Evolutionary conservation across 495 filamentous ascomycete genomes (phyloP).

Genomic region (Podospora appendiculata): DNA sequence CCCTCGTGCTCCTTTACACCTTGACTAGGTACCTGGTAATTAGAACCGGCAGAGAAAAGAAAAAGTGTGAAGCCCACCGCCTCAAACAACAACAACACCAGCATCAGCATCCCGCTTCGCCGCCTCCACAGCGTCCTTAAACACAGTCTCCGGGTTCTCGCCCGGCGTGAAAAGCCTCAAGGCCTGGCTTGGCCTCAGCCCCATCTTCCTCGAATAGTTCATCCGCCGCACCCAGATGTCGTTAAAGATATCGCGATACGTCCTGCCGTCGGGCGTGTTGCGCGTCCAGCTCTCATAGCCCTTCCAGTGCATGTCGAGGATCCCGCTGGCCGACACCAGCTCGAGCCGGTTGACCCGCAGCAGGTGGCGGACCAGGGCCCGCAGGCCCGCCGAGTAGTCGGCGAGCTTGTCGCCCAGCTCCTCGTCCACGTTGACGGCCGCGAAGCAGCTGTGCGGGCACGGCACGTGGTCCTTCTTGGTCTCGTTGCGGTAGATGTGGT

Average conservation of each 20-base stretch:
- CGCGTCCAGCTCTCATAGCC: constrained; percentile 21
- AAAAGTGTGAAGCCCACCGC: no score
- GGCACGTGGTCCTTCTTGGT: background rate
- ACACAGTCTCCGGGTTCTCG: background rate
- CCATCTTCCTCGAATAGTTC: constrained; percentile 5
- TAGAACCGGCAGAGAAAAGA: no score
- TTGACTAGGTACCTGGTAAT: no score
- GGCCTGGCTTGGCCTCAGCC: background rate
- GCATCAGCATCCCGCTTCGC: background rate
- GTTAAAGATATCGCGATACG: constrained; percentile 22
- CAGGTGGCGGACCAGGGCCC: constrained; percentile 14
- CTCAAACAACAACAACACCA: background rate
- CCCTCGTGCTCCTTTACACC: no score
- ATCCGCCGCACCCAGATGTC: constrained; percentile 14
- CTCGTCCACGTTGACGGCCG: constrained; percentile 19
- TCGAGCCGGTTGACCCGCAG: constrained; percentile 13
- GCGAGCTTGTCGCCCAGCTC: constrained; percentile 1
- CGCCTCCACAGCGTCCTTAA: background rate
- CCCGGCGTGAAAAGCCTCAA: background rate
- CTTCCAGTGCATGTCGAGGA: constrained; percentile 16
- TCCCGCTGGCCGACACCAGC: constrained; percentile 5
- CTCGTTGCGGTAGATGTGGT: constrained; percentile 10
- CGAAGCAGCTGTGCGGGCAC: constrained; percentile 5
- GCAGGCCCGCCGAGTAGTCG: constrained; percentile 16
- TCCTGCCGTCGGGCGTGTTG: constrained; percentile 14